phyloP scores from a whole-genome alignment of 345 rosid species.

The Eucalyptus marginata region DNA sequence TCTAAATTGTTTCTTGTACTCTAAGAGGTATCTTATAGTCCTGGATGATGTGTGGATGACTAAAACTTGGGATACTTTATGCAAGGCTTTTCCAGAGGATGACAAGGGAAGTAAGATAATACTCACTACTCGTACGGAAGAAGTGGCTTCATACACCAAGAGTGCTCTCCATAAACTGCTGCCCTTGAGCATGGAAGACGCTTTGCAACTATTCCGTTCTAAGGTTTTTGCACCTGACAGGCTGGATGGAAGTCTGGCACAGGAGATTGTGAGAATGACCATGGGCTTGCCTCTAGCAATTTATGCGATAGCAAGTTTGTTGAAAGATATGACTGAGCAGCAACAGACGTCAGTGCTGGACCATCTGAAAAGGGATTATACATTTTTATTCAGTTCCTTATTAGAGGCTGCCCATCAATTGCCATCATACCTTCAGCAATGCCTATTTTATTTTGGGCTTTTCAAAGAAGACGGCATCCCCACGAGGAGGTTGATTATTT shows the following conservation, averaged over 20 bases:
- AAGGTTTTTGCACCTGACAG: too few species aligned
- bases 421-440: background rate
- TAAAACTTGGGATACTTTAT: accelerated
- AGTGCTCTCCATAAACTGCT: background rate
- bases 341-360: accelerated
- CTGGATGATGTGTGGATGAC: background rate
- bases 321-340: background rate
- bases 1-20: background rate
- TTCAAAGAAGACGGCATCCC: background rate
- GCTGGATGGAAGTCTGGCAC: too few species aligned
- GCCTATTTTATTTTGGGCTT: background rate
- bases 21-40: background rate
- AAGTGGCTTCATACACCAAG: background rate
- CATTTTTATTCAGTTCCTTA: accelerated
- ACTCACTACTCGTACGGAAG: background rate
- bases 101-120: background rate
- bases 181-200: background rate
- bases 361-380: accelerated
- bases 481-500: background rate
- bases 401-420: accelerated
- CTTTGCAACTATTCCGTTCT: too few species aligned
- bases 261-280: too few species aligned
- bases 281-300: too few species aligned
- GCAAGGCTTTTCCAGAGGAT: background rate
- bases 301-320: too few species aligned